Base-by-base conservation (phyloP, 2,329 filamentous ascomycete species). In the Penicillium sp. region DNA sequence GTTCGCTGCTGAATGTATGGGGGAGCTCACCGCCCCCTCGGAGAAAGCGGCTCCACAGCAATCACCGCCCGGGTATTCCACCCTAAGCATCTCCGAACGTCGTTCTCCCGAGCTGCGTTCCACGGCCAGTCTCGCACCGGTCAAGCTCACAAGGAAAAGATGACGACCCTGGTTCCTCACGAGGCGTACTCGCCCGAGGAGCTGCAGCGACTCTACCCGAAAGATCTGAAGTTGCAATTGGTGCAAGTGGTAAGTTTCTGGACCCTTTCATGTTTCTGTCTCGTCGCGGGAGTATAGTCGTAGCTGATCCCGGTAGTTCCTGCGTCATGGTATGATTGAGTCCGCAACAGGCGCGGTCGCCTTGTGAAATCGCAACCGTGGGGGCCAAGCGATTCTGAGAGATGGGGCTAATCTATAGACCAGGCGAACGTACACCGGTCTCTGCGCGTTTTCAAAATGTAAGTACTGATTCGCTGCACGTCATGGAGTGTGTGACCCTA, bases 391-490 rank as follows among this genome's bases (percentile, higher is more conserved):
- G 7, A 11, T 25, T 9, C 11, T n/a, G 26, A 9, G n/a, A 12
- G 24, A 12, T 9, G 12, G 18, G 41, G 24, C 42, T 43, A 12
- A 43, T 28, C 4, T 11, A 6, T 26, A 26, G 13, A 18, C 9
- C 52, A 80, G 79, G 80, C 56, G 83, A 86, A 73, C 84, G 91
- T 49, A 91, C 85, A 6, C 91, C 91, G 27, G 87, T 97, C 27
- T 86, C 83, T 49, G 79, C 87, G n/a, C 85, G 93, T 35, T 96
- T 98, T 67, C 81, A 87, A 64, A 93, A 91, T 72, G 80, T 75
- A 68, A 57, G 69, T 58, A 12, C 32, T 48, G 11, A 5, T 32
- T 29, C 24, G 46, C 39, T 42, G 27, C 26, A n/a, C 24, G 26
- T 13, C 27, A 40, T 18, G 9, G 25, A 42, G 32, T 18, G 18